phyloP scores from a whole-genome alignment of 1,284 basidiomycete species.

The Moesziomyces sp. region DNA sequence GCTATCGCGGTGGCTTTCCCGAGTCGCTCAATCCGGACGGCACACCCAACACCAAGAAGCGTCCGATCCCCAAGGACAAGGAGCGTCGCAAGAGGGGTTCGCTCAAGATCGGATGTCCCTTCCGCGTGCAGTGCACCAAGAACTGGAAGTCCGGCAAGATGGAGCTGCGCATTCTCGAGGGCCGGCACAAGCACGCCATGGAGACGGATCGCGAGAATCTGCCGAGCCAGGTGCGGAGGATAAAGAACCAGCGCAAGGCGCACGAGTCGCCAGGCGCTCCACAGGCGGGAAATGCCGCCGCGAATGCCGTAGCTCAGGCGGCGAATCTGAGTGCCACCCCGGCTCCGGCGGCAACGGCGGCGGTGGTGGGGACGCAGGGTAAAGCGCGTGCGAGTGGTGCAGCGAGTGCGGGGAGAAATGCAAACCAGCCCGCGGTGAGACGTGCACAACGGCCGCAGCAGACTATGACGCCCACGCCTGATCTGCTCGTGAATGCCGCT shows the following conservation, averaged over 20 bases:
- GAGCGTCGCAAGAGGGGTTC: slow-evolving; percentile 45
- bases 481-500: slow-evolving; percentile 28
- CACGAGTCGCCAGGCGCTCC: slow-evolving; percentile 16
- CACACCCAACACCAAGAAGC: slow-evolving; percentile 46
- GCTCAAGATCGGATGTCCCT: slow-evolving; percentile 50
- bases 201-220: slow-evolving; percentile 42
- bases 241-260: slow-evolving; percentile 36
- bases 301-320: slow-evolving; percentile 37
- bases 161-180: slow-evolving; percentile 45
- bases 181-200: slow-evolving; percentile 49
- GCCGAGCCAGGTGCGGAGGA: slow-evolving; percentile 39
- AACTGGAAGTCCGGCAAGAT: slow-evolving; percentile 52
- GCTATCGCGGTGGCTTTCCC: slow-evolving; percentile 46
- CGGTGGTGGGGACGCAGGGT: background rate
- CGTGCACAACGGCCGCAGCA: slow-evolving; percentile 10
- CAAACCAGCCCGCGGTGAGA: slow-evolving; percentile 1
- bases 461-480: slow-evolving; percentile 1
- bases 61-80: slow-evolving; percentile 49
- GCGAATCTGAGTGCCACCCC: slow-evolving; percentile 31
- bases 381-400: slow-evolving; percentile 10
- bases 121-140: slow-evolving; percentile 49
- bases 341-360: slow-evolving; percentile 4
- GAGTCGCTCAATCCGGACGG: slow-evolving; percentile 44
- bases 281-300: slow-evolving; percentile 29
- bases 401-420: slow-evolving; percentile 7